A percentile compares a stretch with the other conserved stretches of the same genome.
Conservation (phyloP, 768 basidiomycete species). For the Clitopilus passeckerianus region DNA sequence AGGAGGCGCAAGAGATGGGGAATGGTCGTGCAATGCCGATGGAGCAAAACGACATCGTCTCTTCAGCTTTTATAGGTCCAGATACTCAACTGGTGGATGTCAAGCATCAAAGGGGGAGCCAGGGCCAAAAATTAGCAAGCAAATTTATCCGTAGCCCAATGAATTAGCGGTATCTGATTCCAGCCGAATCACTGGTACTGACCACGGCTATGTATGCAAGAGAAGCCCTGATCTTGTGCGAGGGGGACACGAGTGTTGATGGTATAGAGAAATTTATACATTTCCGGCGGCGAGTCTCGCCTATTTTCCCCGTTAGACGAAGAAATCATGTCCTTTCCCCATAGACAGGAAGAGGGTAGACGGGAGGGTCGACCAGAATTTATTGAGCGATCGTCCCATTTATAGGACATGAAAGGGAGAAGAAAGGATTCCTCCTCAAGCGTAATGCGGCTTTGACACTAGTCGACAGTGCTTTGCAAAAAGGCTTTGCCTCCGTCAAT, state of each 20-base stretch:
- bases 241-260: not conserved
- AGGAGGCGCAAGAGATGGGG: too few species aligned
- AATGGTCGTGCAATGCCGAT: too few species aligned
- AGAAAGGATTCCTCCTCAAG: not conserved
- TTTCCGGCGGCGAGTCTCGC: not conserved
- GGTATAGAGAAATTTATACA: not conserved
- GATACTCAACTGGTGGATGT: too few species aligned
- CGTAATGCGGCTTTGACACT: not conserved
- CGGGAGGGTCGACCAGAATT: not conserved
- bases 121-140: too few species aligned
- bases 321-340: not conserved
- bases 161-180: too few species aligned
- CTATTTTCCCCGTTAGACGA: not conserved
- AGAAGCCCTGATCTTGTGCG: not conserved
- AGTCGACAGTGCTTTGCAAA: too few species aligned
- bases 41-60: too few species aligned
- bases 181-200: too few species aligned
- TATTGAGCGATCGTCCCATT: not conserved
- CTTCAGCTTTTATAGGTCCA: too few species aligned
- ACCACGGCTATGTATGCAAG: not conserved
- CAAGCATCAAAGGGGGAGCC: too few species aligned
- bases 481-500: too few species aligned
- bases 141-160: too few species aligned
- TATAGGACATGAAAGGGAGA: not conserved
- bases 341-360: not conserved